phyloP scores from a whole-genome alignment of 768 basidiomycete species.

The Hemileccinum impolitum region DNA sequence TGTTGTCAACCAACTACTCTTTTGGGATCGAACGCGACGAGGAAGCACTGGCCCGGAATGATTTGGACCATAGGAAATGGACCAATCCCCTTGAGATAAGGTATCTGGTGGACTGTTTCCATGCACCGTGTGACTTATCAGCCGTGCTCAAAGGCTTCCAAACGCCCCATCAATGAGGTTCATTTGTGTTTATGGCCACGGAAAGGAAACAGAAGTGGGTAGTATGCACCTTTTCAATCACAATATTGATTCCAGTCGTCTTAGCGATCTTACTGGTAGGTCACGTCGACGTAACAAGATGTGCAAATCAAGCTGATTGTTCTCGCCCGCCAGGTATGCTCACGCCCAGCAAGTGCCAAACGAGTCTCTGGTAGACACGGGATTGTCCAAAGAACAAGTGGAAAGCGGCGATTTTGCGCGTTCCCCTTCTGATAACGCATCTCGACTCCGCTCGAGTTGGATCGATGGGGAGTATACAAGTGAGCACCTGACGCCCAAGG shows the following conservation, averaged over 20 bases:
- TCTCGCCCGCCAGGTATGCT: slow-evolving; percentile 53
- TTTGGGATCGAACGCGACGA: slow-evolving; percentile 83
- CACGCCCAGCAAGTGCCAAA: slow-evolving; percentile 67
- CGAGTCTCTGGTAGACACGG: slow-evolving; percentile 46
- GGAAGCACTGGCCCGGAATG: slow-evolving; percentile 57
- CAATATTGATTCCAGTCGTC: slow-evolving; percentile 1
- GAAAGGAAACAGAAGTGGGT: slow-evolving; percentile 88
- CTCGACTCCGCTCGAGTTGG: slow-evolving; percentile 54
- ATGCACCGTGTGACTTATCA: background rate
- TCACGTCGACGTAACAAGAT: slow-evolving; percentile 4
- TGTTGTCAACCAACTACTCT: slow-evolving; percentile 83
- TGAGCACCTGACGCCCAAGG: slow-evolving; percentile 56
- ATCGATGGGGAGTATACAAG: slow-evolving; percentile 85
- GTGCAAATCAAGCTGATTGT: background rate
- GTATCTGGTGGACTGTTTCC: slow-evolving; percentile 30
- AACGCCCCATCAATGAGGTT: slow-evolving; percentile 89
- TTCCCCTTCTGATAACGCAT: slow-evolving; percentile 52
- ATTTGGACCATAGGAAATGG: slow-evolving; percentile 82
- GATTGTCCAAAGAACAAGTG: slow-evolving; percentile 43
- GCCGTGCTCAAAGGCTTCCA: slow-evolving; percentile 55
- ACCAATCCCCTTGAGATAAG: slow-evolving; percentile 83
- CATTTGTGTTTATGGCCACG: slow-evolving; percentile 91
- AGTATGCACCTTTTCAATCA: background rate
- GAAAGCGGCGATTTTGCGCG: slow-evolving; percentile 42
- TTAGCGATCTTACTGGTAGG: slow-evolving; percentile 82